Conservation (phyloP, 345 rosid species). For the Eucalyptus curtisii region DNA sequence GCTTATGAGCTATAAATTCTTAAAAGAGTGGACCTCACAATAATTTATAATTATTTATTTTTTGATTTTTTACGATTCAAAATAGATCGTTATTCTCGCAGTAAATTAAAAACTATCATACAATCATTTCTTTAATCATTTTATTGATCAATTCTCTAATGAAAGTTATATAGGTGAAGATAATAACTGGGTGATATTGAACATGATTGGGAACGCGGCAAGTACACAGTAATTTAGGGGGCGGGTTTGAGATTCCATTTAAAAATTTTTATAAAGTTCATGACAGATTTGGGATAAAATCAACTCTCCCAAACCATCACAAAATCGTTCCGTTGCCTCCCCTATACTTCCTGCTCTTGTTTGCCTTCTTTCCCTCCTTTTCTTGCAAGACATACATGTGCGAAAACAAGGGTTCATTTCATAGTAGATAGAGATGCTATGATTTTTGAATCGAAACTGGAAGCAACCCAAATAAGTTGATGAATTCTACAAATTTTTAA, state of each 20-base stretch:
- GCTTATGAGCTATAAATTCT: no score
- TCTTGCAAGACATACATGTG: neutral
- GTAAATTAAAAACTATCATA: no score
- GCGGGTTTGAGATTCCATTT: neutral
- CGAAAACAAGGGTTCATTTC: neutral
- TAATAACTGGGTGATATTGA: no score
- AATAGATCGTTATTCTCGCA: no score
- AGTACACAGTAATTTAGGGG: neutral
- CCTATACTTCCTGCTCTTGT: neutral
- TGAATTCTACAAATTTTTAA: neutral
- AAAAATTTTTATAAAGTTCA: no score
- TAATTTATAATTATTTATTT: no score
- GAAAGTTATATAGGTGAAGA: neutral
- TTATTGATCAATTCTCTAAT: neutral
- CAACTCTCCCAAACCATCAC: neutral
- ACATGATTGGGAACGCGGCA: neutral
- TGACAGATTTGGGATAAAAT: no score
- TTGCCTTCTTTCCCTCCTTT: neutral
- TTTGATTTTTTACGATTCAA: accelerated
- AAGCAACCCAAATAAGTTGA: neutral
- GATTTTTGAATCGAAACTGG: neutral
- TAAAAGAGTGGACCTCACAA: no score
- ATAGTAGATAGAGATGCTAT: neutral
- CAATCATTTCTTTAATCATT: no score
- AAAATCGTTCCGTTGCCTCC: neutral